Percentiles rank a stretch among this genome's conserved stretches.
Evolutionary conservation across 2,329 filamentous ascomycete species (phyloP).

Genomic region (Tolypocladium endophyticum): DNA sequence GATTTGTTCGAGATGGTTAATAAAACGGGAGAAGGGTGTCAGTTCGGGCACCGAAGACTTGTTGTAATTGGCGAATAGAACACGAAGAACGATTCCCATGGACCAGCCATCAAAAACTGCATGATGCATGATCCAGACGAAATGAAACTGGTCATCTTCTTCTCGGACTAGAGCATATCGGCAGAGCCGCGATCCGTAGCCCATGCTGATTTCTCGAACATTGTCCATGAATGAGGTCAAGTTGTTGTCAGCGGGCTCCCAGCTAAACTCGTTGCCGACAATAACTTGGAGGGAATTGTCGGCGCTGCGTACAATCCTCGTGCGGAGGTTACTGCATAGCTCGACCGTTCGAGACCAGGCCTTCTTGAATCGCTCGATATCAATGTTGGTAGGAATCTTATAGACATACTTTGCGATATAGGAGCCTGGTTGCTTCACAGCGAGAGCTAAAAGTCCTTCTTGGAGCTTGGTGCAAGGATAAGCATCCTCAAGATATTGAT

Average conservation of each 20-base stretch:
- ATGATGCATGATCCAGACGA: slow-evolving; percentile 12
- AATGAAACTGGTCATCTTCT: slow-evolving; percentile 1
- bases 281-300: not conserved
- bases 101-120: slow-evolving; percentile 13
- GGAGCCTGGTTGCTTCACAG: slow-evolving; percentile 16
- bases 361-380: slow-evolving; percentile 13
- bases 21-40: slow-evolving; percentile 5
- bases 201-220: not conserved
- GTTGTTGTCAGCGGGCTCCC: no score
- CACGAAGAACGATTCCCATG: not conserved
- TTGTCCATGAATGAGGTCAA: not conserved
- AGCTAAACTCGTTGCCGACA: not conserved
- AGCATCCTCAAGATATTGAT: slow-evolving; percentile 14
- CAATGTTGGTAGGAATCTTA: slow-evolving; percentile 7
- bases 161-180: no score
- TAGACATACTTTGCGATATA: slow-evolving; percentile 22
- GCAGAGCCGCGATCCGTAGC: slow-evolving; percentile 2
- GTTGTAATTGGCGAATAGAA: not conserved
- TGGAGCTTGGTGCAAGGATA: slow-evolving; percentile 28
- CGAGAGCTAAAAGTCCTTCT: slow-evolving; percentile 24
- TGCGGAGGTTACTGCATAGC: slow-evolving; percentile 5
- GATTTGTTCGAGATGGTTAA: slow-evolving; percentile 1
- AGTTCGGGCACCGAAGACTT: not conserved
- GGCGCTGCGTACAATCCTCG: slow-evolving; percentile 1
- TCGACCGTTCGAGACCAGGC: slow-evolving; percentile 14